Conservation (phyloP, 2,329 filamentous ascomycete genomes). For the Juglanconis oblonga region DNA sequence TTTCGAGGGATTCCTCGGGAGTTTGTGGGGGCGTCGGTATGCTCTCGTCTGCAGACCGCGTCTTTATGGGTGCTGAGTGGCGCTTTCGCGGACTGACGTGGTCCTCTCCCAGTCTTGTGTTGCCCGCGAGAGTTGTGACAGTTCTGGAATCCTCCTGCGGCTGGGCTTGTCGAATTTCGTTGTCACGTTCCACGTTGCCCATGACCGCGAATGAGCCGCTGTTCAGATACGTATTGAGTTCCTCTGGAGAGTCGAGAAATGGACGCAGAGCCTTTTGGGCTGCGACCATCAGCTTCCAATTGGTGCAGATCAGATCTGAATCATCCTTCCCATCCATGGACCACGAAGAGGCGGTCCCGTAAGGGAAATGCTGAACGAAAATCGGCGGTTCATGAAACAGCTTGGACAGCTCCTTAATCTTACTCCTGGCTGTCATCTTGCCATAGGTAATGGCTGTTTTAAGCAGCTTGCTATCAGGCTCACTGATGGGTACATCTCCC, state of each 20-base stretch:
- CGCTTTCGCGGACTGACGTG: conserved; percentile 31
- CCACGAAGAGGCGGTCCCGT: conserved; percentile 60
- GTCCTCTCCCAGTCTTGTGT: conserved; percentile 40
- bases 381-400: conserved; percentile 75
- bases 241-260: conserved; percentile 39
- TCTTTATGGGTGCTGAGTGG: conserved; percentile 27
- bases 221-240: conserved; percentile 46
- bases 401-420: conserved; percentile 65
- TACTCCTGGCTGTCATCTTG: conserved; percentile 54
- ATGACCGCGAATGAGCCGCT: conserved; percentile 39
- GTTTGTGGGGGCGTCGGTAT: conserved; percentile 21
- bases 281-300: conserved; percentile 46
- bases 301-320: conserved; percentile 49
- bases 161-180: conserved; percentile 25
- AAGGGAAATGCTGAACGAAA: conserved; percentile 66
- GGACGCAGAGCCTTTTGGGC: conserved; percentile 52
- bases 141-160: not conserved
- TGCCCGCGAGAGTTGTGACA: conserved; percentile 34
- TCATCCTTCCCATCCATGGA: conserved; percentile 54
- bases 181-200: conserved; percentile 35
- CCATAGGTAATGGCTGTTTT: conserved; percentile 64
- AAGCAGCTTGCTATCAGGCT: conserved; percentile 60
- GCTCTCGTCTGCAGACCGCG: conserved; percentile 21
- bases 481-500: conserved; percentile 54
- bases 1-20: conserved; percentile 17